Conservation (phyloP, 768 basidiomycete species). For the Rubroboletus satanas region DNA sequence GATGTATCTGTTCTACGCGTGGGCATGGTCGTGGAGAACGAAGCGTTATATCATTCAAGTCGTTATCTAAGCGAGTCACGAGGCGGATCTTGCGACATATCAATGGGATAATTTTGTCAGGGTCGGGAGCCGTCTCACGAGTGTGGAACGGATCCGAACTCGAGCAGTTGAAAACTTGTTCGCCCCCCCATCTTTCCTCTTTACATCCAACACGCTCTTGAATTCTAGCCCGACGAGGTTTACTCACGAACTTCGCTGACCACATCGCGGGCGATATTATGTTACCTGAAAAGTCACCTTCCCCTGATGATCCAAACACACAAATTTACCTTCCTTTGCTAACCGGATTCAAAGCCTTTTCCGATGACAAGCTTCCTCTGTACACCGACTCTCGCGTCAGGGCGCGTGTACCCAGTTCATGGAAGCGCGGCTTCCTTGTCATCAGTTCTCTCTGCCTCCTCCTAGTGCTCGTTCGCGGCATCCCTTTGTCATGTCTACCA, state of each 20-base stretch:
- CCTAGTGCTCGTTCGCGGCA: conserved; percentile 1
- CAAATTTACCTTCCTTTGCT: background rate
- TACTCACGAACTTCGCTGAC: background rate
- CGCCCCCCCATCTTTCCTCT: background rate
- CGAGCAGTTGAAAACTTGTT: background rate
- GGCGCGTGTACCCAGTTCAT: background rate
- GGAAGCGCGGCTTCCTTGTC: conserved; percentile 12
- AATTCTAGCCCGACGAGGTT: background rate
- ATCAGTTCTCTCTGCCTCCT: conserved; percentile 14
- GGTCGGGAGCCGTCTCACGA: background rate
- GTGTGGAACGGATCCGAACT: background rate
- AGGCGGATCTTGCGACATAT: background rate
- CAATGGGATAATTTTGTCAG: background rate
- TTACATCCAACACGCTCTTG: background rate
- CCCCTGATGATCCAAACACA: background rate
- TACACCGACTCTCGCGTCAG: conserved; percentile 5
- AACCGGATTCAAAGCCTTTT: background rate
- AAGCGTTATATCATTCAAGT: background rate
- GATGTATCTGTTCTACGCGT: background rate
- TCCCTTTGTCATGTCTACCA: background rate
- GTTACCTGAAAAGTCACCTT: background rate
- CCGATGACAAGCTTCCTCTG: conserved; percentile 17
- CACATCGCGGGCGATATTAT: background rate
- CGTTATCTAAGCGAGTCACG: conserved; percentile 14
- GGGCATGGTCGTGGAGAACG: conserved; percentile 1